These are phyloP conservation scores for Aspergillus uvarum DNA, from an alignment of 2,329 filamentous ascomycete species.

Conservation along the genomic window DNA sequence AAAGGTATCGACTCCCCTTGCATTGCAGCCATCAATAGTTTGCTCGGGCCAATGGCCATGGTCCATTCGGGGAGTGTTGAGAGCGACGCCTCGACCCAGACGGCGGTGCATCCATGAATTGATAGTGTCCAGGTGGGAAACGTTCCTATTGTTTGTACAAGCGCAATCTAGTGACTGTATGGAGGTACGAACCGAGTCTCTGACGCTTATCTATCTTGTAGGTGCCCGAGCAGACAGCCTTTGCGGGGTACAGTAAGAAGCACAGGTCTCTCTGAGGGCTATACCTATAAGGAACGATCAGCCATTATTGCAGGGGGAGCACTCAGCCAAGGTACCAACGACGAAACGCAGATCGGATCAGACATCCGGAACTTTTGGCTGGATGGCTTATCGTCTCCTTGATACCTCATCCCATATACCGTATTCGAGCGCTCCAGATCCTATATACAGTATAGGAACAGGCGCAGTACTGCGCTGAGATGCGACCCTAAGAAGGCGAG, in stretches of 20 bases:
- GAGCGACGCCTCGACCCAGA: not conserved
- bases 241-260: not conserved
- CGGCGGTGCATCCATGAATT: constrained; percentile 2
- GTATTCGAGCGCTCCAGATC: not conserved
- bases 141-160: constrained; percentile 20
- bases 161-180: constrained; percentile 15
- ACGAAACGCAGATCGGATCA: constrained; percentile 5
- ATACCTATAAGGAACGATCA: not conserved
- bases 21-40: constrained; percentile 33
- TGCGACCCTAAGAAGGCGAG: not conserved
- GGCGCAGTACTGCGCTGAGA: not conserved
- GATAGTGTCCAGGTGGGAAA: constrained; percentile 9
- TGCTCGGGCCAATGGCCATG: constrained; percentile 27
- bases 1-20: constrained; percentile 35
- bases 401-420: constrained; percentile 1
- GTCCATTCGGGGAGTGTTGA: constrained; percentile 5
- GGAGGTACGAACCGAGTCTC: constrained; percentile 15
- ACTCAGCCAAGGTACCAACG: constrained; percentile 1
- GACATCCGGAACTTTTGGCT: not conserved
- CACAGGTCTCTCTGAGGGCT: not conserved
- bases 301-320: not conserved
- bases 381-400: not conserved
- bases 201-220: constrained; percentile 17
- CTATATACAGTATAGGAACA: not conserved
- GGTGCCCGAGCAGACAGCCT: constrained; percentile 1